Conservation (phyloP, 2,329 filamentous ascomycete genomes). For the Cladosporium sp. region DNA sequence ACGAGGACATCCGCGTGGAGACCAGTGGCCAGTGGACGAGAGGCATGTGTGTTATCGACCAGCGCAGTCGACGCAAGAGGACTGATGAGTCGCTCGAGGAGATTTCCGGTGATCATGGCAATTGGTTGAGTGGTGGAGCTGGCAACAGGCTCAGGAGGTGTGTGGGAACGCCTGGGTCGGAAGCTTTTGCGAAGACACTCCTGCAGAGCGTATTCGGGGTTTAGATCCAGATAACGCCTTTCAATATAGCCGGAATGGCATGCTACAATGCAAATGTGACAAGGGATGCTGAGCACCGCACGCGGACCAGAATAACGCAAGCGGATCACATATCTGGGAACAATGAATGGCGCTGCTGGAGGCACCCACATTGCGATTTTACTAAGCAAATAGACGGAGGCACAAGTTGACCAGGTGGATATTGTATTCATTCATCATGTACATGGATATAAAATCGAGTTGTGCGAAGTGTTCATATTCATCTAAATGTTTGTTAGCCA, state of each 20-base stretch:
- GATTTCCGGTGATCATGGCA: slow-evolving; percentile 64
- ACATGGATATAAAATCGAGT: neutral
- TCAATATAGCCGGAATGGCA: too few relatives aligned
- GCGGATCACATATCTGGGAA: too few relatives aligned
- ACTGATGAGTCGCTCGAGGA: slow-evolving; percentile 46
- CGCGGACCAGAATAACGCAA: too few relatives aligned
- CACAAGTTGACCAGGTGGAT: too few relatives aligned
- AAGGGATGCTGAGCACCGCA: too few relatives aligned
- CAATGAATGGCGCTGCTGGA: too few relatives aligned
- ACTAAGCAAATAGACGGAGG: too few relatives aligned
- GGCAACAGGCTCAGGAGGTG: slow-evolving; percentile 81
- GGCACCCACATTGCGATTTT: too few relatives aligned
- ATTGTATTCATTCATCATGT: neutral
- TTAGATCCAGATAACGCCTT: neutral
- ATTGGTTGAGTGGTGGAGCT: slow-evolving; percentile 69
- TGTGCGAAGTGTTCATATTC: neutral
- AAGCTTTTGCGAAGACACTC: slow-evolving; percentile 20
- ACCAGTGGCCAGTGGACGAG: slow-evolving; percentile 90
- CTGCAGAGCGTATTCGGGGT: slow-evolving; percentile 18
- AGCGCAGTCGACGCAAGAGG: slow-evolving; percentile 56
- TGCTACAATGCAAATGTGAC: too few relatives aligned
- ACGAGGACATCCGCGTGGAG: slow-evolving; percentile 83
- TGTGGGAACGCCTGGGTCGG: slow-evolving; percentile 60
- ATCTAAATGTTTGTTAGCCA: neutral
- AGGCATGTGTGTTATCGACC: slow-evolving; percentile 84